Percentiles rank a stretch among this genome's conserved stretches.
phyloP scores from a whole-genome alignment of 495 filamentous ascomycete genomes.

The Neurospora sp. region DNA sequence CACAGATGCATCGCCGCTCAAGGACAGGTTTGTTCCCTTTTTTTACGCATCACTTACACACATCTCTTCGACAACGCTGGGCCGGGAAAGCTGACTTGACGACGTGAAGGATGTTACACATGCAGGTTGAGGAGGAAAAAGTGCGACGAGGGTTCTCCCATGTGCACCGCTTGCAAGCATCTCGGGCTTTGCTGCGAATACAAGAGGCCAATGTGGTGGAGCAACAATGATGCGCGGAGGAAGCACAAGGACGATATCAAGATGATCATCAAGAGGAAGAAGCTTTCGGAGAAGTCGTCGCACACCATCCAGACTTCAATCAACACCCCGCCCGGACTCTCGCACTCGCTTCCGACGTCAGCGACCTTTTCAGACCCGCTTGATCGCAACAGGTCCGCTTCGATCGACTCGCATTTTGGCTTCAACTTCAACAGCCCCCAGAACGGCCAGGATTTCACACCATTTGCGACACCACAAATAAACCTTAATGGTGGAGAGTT shows the following conservation, averaged over 20 bases:
- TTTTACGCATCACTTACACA: conserved; percentile 1
- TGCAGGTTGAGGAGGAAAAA: conserved; percentile 94
- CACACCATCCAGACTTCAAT: conserved; percentile 45
- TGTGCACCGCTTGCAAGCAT: conserved; percentile 82
- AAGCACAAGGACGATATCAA: conserved; percentile 92
- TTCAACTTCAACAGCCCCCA: conserved; percentile 63
- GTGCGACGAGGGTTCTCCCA: conserved; percentile 85
- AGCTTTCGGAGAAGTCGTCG: conserved; percentile 75
- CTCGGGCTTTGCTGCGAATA: conserved; percentile 85
- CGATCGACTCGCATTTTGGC: conserved; percentile 68
- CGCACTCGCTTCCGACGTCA: conserved; percentile 72
- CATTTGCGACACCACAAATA: conserved; percentile 47
- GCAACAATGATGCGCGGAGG: conserved; percentile 73
- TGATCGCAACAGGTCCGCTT: conserved; percentile 60
- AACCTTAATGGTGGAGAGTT: conserved; percentile 26
- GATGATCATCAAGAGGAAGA: conserved; percentile 92
- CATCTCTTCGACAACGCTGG: background rate
- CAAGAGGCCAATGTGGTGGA: conserved; percentile 95
- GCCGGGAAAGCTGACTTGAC: conserved; percentile 18
- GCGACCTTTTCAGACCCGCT: conserved; percentile 66
- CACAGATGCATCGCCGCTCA: conserved; percentile 85
- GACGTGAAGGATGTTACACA: conserved; percentile 78
- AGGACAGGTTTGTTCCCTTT: conserved; percentile 65
- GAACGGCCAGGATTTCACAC: conserved; percentile 47
- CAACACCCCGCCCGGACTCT: conserved; percentile 65